phyloP scores from a whole-genome alignment of 495 filamentous ascomycete genomes.

The Geopyxis carbonaria region DNA sequence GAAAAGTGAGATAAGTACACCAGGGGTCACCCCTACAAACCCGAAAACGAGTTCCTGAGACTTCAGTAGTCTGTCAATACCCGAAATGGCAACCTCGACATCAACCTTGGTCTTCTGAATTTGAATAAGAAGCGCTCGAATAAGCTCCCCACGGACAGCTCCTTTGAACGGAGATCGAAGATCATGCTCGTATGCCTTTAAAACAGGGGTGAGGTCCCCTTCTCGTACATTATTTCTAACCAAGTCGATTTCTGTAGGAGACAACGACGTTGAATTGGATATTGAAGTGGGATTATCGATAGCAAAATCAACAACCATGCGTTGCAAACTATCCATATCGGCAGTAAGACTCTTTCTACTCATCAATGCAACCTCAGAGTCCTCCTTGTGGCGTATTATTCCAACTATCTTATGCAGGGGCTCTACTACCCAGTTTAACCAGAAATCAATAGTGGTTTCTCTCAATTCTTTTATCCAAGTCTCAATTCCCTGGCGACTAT shows the following conservation, averaged over 20 bases:
- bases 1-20: constrained; percentile 68
- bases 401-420: constrained; percentile 65
- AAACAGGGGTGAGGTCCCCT: constrained; percentile 79
- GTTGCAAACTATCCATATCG: constrained; percentile 77
- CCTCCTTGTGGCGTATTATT: constrained; percentile 80
- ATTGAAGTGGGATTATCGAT: constrained; percentile 47
- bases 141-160: constrained; percentile 65
- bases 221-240: constrained; percentile 65
- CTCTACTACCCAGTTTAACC: constrained; percentile 85
- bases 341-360: constrained; percentile 75
- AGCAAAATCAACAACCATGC: constrained; percentile 95
- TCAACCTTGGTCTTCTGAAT: constrained; percentile 98
- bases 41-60: constrained; percentile 96
- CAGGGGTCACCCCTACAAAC: constrained; percentile 83
- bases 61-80: constrained; percentile 81
- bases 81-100: constrained; percentile 84
- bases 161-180: constrained; percentile 61
- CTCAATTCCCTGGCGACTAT: constrained; percentile 51
- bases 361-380: constrained; percentile 88
- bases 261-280: constrained; percentile 26
- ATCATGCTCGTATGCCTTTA: constrained; percentile 80
- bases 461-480: constrained; percentile 63
- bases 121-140: constrained; percentile 82
- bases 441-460: constrained; percentile 68
- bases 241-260: constrained; percentile 44